A percentile compares a stretch with the other conserved stretches of the same genome.
Evolutionary conservation across 1,284 basidiomycete genomes (phyloP).

Genomic region (Pseudozyma sp.): DNA sequence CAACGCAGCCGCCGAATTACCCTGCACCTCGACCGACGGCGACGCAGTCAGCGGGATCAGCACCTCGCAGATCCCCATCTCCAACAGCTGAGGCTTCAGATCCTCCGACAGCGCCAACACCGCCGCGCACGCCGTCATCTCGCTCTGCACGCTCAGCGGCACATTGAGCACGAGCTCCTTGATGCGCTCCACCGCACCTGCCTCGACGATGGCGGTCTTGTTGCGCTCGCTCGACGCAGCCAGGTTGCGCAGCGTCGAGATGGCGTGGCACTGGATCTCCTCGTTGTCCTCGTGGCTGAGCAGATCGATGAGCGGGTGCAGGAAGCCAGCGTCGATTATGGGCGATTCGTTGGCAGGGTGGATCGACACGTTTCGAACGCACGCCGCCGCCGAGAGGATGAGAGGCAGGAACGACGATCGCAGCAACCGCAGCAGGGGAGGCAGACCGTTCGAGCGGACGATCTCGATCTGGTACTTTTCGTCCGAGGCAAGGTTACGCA

Average conservation of each 20-base stretch:
- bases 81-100: constrained; percentile 75
- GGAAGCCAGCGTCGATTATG: constrained; percentile 97
- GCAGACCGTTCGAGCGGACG: constrained; percentile 92
- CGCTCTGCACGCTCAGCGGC: constrained; percentile 95
- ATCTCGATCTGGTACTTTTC: constrained; percentile 99
- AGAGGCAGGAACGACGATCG: constrained; percentile 98
- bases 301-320: constrained; percentile 94
- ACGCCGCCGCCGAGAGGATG: constrained; percentile 97
- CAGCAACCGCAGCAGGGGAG: constrained; percentile 90
- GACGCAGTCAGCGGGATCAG: constrained; percentile 96
- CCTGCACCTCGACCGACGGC: constrained; percentile 96
- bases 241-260: constrained; percentile 94
- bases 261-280: constrained; percentile 99
- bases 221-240: constrained; percentile 98
- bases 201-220: constrained; percentile 97
- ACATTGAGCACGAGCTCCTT: constrained; percentile 96
- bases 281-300: constrained; percentile 98
- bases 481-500: constrained; percentile 96
- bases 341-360: constrained; percentile 98
- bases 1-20: constrained; percentile 96
- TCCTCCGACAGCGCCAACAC: constrained; percentile 67
- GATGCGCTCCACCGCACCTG: constrained; percentile 97
- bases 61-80: constrained; percentile 98
- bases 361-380: constrained; percentile 98
- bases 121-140: constrained; percentile 99